Conservation (phyloP, 345 rosid genomes). For the Ailanthus altissimus region DNA sequence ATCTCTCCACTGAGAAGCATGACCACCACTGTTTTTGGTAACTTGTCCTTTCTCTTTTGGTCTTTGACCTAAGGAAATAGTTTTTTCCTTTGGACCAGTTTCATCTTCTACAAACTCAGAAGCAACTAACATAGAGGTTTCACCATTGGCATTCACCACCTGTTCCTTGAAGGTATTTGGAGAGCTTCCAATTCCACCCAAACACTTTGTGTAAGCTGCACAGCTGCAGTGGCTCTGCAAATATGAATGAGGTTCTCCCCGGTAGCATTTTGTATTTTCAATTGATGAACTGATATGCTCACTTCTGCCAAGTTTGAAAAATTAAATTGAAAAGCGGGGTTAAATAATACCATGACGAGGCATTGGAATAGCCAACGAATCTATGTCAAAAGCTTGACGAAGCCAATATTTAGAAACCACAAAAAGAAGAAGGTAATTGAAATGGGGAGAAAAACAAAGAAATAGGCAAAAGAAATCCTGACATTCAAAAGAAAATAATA, state of each 20-base stretch:
- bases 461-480: neutral
- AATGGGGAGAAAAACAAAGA: neutral
- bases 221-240: constrained; percentile 31
- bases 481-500: neutral
- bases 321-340: neutral
- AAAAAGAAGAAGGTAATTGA: neutral
- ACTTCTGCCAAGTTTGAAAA: constrained; percentile 32
- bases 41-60: constrained; percentile 16
- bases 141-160: constrained; percentile 13
- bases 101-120: constrained; percentile 29
- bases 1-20: constrained; percentile 46
- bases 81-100: constrained; percentile 22
- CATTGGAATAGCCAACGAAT: neutral
- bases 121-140: constrained; percentile 25
- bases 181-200: constrained; percentile 30
- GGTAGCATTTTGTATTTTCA: constrained; percentile 37
- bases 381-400: neutral
- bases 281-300: constrained; percentile 17
- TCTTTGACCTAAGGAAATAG: constrained; percentile 21
- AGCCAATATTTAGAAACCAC: neutral
- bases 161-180: constrained; percentile 19
- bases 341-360: neutral
- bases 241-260: constrained; percentile 21
- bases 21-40: constrained; percentile 22
- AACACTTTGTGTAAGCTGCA: constrained; percentile 30